These are phyloP conservation scores for Actinidia arguta DNA, from an alignment of 179 eudicot species.

Conservation along the genomic window DNA sequence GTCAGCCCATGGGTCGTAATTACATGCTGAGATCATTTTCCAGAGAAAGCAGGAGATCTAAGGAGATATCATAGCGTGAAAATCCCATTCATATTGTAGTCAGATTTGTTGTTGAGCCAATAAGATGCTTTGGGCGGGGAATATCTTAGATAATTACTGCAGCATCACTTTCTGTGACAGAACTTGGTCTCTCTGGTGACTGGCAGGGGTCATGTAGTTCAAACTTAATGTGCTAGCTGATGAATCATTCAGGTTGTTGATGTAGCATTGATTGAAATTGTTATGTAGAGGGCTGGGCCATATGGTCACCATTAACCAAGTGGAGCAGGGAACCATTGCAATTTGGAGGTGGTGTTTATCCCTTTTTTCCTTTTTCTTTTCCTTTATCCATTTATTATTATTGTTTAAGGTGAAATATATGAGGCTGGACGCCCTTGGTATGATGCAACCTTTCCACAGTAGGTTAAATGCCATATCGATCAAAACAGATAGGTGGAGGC, in stretches of 20 bases:
- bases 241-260: slow-evolving; percentile 14
- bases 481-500: slow-evolving; percentile 4
- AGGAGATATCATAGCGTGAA: background rate
- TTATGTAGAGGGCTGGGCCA: background rate
- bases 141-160: background rate
- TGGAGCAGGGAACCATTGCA: slow-evolving; percentile 9
- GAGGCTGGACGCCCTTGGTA: background rate
- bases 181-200: background rate
- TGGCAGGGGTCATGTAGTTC: slow-evolving; percentile 7
- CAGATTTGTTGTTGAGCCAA: background rate
- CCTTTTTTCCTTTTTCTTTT: background rate
- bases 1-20: background rate
- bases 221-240: slow-evolving; percentile 14
- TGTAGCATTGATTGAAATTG: slow-evolving; percentile 15
- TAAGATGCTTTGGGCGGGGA: background rate
- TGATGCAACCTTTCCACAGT: background rate
- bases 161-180: background rate
- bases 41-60: background rate
- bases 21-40: background rate
- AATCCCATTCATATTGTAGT: background rate
- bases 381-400: background rate
- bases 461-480: background rate
- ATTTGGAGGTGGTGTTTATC: slow-evolving; percentile 10
- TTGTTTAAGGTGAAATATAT: background rate
- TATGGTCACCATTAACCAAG: slow-evolving; percentile 5